Conservation (phyloP, 257 asterid genomes). For the Coffea canephora region DNA sequence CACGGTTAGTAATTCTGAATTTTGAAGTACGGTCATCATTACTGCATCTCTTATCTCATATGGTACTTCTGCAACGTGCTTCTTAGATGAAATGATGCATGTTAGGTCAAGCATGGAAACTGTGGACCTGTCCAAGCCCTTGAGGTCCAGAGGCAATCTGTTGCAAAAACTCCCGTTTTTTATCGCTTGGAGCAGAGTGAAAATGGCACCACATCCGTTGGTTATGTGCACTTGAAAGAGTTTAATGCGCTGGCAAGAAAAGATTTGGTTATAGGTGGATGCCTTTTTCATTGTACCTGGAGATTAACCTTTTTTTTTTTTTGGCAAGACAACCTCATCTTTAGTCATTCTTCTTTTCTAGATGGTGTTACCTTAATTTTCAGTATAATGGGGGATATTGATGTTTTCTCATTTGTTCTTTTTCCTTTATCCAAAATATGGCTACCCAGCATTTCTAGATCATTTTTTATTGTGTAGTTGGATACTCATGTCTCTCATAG, state of each 20-base stretch:
- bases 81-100: conserved; percentile 23
- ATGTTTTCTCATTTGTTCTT: neutral
- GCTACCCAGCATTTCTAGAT: neutral
- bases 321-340: neutral
- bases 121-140: conserved; percentile 86
- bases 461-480: neutral
- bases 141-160: conserved; percentile 79
- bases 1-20: conserved; percentile 42
- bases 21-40: conserved; percentile 11
- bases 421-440: neutral
- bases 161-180: conserved; percentile 89
- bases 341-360: neutral
- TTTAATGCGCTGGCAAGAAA: conserved; percentile 97
- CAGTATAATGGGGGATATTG: neutral
- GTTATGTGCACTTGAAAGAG: conserved; percentile 95
- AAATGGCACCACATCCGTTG: conserved; percentile 57
- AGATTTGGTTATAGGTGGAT: conserved; percentile 82
- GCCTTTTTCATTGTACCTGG: neutral
- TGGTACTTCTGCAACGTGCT: conserved; percentile 19
- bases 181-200: conserved; percentile 77
- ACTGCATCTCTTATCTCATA: conserved; percentile 14
- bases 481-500: neutral
- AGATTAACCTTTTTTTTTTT: neutral
- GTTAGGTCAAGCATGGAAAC: conserved; percentile 89
- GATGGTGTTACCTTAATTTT: neutral